A percentile compares a stretch with the other conserved stretches of the same genome.
These are phyloP conservation scores for Pyricularia sp. DNA, from an alignment of 2,329 filamentous ascomycete genomes.

Conservation along the genomic window DNA sequence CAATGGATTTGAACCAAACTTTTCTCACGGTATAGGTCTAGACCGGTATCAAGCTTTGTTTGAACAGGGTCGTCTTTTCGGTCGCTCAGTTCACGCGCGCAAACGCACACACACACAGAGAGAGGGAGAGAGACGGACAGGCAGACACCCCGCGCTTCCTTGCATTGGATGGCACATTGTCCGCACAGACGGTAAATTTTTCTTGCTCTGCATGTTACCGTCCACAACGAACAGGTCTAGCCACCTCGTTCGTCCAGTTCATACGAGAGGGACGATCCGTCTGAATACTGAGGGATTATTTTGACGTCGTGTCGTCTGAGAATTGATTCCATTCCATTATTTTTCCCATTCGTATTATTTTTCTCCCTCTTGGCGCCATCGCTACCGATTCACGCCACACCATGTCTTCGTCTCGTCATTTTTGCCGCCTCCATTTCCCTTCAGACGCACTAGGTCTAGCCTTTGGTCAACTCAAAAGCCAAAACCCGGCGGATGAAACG, in stretches of 20 bases:
- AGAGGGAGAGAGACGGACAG: too few species aligned
- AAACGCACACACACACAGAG: too few species aligned
- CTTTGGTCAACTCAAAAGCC: background rate
- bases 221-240: background rate
- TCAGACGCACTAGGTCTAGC: background rate
- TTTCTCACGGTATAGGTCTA: background rate
- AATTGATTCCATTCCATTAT: background rate
- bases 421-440: background rate
- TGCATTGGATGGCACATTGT: background rate
- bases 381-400: background rate
- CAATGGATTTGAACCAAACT: background rate
- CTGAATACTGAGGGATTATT: background rate
- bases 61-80: background rate
- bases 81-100: background rate
- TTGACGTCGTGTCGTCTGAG: background rate
- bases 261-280: background rate
- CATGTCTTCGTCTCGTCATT: background rate
- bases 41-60: background rate
- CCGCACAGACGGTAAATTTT: background rate
- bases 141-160: background rate
- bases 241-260: background rate
- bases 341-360: background rate
- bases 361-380: background rate
- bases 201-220: background rate
- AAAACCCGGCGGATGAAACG: background rate